Percentiles rank a stretch among this genome's conserved stretches.
These are phyloP conservation scores for Mycothermus thermophilus DNA, from an alignment of 495 filamentous ascomycete species.

Conservation along the genomic window DNA sequence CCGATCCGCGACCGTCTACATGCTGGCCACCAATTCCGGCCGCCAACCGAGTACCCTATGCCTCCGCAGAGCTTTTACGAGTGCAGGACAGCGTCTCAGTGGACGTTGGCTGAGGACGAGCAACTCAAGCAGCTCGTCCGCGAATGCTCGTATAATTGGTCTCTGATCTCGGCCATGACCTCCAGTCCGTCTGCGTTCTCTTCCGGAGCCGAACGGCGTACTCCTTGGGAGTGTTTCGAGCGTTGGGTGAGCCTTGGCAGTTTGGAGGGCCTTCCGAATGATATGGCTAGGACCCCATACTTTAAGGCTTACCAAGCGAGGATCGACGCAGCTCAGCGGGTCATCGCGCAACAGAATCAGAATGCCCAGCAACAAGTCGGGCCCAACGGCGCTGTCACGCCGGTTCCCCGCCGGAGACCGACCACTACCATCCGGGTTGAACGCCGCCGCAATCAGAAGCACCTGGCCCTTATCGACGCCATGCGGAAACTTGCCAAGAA, in stretches of 20 bases:
- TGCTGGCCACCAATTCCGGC: slow-evolving; percentile 82
- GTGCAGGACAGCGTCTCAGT: slow-evolving; percentile 68
- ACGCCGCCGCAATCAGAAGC: slow-evolving; percentile 66
- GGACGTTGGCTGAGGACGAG: slow-evolving; percentile 81
- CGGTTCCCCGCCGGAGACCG: slow-evolving; percentile 43
- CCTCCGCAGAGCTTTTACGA: slow-evolving; percentile 84
- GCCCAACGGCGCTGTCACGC: slow-evolving; percentile 42
- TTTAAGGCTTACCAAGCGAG: slow-evolving; percentile 74
- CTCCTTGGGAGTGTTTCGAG: slow-evolving; percentile 98
- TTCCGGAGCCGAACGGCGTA: slow-evolving; percentile 76
- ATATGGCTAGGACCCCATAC: slow-evolving; percentile 87
- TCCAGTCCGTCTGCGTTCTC: slow-evolving; percentile 58
- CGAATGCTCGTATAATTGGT: slow-evolving; percentile 95
- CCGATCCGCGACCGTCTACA: slow-evolving; percentile 79
- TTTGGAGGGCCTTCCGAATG: slow-evolving; percentile 72
- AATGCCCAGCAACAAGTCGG: slow-evolving; percentile 40
- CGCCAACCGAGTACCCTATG: slow-evolving; percentile 82
- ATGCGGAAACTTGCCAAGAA: slow-evolving; percentile 95
- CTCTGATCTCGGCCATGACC: slow-evolving; percentile 69
- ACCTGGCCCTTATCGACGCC: slow-evolving; percentile 76
- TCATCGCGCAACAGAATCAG: slow-evolving; percentile 45
- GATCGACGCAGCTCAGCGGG: slow-evolving; percentile 64
- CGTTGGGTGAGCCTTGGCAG: slow-evolving; percentile 78
- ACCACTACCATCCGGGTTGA: slow-evolving; percentile 70
- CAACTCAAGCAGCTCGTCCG: slow-evolving; percentile 71